Base-by-base conservation (phyloP, 2,329 filamentous ascomycete genomes). In the Talaromyces piceae region DNA sequence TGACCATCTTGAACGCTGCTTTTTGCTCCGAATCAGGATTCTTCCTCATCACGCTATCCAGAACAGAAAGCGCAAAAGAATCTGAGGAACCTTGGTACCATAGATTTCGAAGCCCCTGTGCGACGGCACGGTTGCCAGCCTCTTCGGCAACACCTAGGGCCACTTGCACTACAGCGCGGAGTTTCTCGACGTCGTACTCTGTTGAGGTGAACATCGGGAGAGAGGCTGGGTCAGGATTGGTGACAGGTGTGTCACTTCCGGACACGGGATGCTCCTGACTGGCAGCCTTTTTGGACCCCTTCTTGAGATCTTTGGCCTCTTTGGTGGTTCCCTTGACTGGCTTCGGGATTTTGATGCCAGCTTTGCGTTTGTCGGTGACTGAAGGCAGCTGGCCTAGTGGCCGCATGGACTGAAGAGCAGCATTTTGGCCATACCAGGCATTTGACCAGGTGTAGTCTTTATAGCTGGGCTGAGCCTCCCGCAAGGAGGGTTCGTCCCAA, bases 351-450 rank as follows among this genome's bases (percentile, higher is more conserved):
- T 74, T 78, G 53, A 77, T 66, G 58, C 77, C 62, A 39, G 50
- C 62, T 54, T 64, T 75, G 55, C 74, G 73, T 70, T 82, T 81
- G 57, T 83, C 74, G 64, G 81, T 78, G 45, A 77, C 70, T 20
- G 77, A 77, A 11, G 90, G 90, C 59, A 83, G 76, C 50, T 83
- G 78, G 37, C 90, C 90, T 51, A 95, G 73, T 23, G 90, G 84
- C 49, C 83, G 84, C 90, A 95, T 95, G 61, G 84, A 84, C 68
- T 88, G 84, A 53, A 94, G 75, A 16, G 94, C 87, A 57, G 87
- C 87, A 66, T 83, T 81, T 45, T 85, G 78, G 61, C 85, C 75
- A 41, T 52, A 59, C 25, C 57, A 64, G 59, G 93, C 78, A 41
- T 86, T 87, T 52, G 78, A 81, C 62, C 62, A 65, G 12, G 63